Evolutionary conservation across 139 green algal genomes (phyloP).

Genomic region (Chlorella ohadii): DNA sequence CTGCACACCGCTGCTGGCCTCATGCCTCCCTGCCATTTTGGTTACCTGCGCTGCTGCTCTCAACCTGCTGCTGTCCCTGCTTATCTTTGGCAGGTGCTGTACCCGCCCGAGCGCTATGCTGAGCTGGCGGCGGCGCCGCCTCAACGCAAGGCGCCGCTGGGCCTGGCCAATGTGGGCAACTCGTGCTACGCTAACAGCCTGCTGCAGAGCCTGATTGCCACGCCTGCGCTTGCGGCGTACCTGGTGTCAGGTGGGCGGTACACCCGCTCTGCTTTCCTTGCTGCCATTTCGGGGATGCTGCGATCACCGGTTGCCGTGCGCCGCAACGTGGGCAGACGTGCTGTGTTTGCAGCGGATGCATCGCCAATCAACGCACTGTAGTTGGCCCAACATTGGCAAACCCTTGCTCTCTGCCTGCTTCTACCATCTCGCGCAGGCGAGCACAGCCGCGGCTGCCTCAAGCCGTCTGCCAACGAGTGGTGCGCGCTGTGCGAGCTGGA

Average conservation of each 20-base stretch:
- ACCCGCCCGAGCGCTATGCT: slow-evolving; percentile 14
- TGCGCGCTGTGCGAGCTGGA: slow-evolving; percentile 51
- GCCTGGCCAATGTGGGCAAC: slow-evolving; percentile 30
- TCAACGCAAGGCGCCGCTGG: slow-evolving; percentile 1
- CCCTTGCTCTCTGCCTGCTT: too few relatives aligned
- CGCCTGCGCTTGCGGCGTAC: slow-evolving; percentile 50
- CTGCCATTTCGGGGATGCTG: too few relatives aligned
- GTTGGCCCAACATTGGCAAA: too few relatives aligned
- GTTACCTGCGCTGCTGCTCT: not conserved
- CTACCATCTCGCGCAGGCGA: too few relatives aligned
- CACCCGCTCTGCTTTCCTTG: too few relatives aligned
- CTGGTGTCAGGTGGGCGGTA: slow-evolving; percentile 12
- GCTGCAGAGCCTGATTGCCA: slow-evolving; percentile 76
- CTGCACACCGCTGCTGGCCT: too few relatives aligned
- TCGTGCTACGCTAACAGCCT: slow-evolving; percentile 45
- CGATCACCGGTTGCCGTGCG: too few relatives aligned
- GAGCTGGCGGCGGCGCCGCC: slow-evolving; percentile 5
- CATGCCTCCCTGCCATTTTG: not conserved
- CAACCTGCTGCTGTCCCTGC: not conserved
- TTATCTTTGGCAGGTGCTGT: not conserved
- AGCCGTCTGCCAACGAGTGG: slow-evolving; percentile 19
- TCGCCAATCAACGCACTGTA: too few relatives aligned
- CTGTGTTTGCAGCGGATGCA: too few relatives aligned
- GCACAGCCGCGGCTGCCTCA: slow-evolving; percentile 44
- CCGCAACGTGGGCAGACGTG: not conserved